phyloP scores from a whole-genome alignment of 306 rosid species.

The Sesbania bispinosa region DNA sequence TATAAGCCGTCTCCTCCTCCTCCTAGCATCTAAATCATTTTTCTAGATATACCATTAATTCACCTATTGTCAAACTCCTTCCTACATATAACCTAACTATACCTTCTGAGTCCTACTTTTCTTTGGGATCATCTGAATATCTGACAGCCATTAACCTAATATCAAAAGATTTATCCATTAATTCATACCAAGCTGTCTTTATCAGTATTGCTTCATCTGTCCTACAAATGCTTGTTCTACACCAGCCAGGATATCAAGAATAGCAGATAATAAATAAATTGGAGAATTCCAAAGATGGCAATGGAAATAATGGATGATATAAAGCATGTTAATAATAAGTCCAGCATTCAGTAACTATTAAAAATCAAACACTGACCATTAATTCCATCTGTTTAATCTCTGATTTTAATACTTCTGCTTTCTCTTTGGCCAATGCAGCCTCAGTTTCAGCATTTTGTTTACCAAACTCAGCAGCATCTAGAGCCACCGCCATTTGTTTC shows the following conservation, averaged over 20 bases:
- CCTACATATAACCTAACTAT: neutral
- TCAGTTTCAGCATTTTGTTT: conserved; percentile 75
- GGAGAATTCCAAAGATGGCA: conserved; percentile 25
- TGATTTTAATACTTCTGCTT: conserved; percentile 59
- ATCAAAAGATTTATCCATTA: neutral
- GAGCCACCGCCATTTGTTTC: conserved; percentile 83
- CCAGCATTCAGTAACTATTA: conserved; percentile 4
- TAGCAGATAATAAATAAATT: conserved; percentile 16
- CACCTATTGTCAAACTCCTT: neutral
- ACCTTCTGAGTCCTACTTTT: neutral
- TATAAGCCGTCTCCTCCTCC: conserved; percentile 17
- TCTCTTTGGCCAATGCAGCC: conserved; percentile 60
- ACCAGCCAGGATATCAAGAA: conserved; percentile 12
- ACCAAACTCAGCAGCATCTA: conserved; percentile 67
- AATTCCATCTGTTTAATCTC: conserved; percentile 59
- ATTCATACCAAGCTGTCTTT: neutral
- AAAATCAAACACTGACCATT: conserved; percentile 55
- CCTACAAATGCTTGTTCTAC: conserved; percentile 5
- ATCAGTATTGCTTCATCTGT: conserved; percentile 5
- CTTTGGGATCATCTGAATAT: neutral
- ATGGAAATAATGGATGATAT: conserved; percentile 15
- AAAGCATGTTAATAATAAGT: conserved; percentile 14
- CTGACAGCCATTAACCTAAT: neutral
- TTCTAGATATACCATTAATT: neutral
- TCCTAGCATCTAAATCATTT: conserved; percentile 8